phyloP scores from a whole-genome alignment of 345 rosid species.

The Linum tenue region DNA sequence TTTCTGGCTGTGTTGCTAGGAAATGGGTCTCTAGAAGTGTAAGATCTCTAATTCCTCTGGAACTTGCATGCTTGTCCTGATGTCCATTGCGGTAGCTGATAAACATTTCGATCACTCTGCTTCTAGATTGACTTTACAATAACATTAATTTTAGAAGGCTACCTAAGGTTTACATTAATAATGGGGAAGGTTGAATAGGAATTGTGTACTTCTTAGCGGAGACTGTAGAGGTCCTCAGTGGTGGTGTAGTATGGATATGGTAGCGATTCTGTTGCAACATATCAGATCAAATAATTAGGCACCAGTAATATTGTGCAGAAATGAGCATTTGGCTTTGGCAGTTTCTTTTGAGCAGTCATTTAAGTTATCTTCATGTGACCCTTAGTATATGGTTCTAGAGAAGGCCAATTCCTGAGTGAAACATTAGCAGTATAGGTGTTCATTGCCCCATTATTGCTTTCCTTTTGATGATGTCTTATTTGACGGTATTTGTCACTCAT shows the following conservation, averaged over 20 bases:
- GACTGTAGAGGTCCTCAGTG: too few relatives aligned
- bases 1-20: constrained; percentile 89
- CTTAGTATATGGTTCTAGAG: not conserved
- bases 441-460: not conserved
- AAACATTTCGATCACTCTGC: too few relatives aligned
- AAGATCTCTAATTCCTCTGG: constrained; percentile 27
- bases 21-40: constrained; percentile 92
- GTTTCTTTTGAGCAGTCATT: not conserved
- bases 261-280: not conserved
- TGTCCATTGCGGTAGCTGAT: too few relatives aligned
- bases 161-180: too few relatives aligned
- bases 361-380: constrained; percentile 1
- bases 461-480: constrained; percentile 6
- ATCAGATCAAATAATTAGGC: not conserved
- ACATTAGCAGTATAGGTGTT: constrained; percentile 6
- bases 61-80: not conserved
- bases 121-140: too few relatives aligned
- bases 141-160: too few relatives aligned
- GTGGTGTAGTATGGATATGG: not conserved
- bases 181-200: too few relatives aligned
- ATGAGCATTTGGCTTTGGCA: not conserved
- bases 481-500: constrained; percentile 7
- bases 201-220: too few relatives aligned
- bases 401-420: not conserved
- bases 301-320: not conserved